These are phyloP conservation scores for Phytophthora sp. DNA, from an alignment of 352 stramenopile genomes.

Conservation along the genomic window DNA sequence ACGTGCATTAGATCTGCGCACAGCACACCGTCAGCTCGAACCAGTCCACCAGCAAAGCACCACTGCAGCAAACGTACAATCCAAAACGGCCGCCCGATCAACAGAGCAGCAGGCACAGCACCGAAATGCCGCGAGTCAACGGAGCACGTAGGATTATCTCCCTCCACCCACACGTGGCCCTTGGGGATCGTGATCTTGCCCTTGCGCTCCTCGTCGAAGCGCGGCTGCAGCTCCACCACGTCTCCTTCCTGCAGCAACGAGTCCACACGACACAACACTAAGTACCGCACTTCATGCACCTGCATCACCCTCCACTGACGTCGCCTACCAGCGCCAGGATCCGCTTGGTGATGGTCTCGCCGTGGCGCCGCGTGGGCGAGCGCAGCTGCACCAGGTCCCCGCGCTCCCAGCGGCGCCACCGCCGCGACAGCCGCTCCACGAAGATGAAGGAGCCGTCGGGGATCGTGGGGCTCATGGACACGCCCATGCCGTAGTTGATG, in stretches of 20 bases:
- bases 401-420: slow-evolving; percentile 66
- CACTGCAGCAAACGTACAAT: slow-evolving; percentile 27
- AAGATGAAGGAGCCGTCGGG: slow-evolving; percentile 84
- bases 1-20: slow-evolving; percentile 23
- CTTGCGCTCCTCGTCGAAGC: slow-evolving; percentile 60
- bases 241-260: slow-evolving; percentile 69
- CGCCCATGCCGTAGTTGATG: slow-evolving; percentile 84
- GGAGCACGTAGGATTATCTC: slow-evolving; percentile 95
- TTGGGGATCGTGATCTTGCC: slow-evolving; percentile 86
- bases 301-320: background rate
- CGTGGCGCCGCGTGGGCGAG: slow-evolving; percentile 75
- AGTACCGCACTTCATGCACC: background rate
- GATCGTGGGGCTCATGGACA: slow-evolving; percentile 85
- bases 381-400: slow-evolving; percentile 86
- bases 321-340: slow-evolving; percentile 78
- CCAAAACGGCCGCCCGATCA: slow-evolving; percentile 86
- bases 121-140: slow-evolving; percentile 96
- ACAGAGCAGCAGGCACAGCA: slow-evolving; percentile 87
- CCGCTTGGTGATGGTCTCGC: slow-evolving; percentile 88
- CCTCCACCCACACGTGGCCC: slow-evolving; percentile 96
- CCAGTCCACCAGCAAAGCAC: background rate
- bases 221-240: slow-evolving; percentile 77
- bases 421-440: slow-evolving; percentile 77
- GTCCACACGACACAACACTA: background rate
- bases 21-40: slow-evolving; percentile 9